phyloP scores from a whole-genome alignment of 83 land plant genomes.

The Picea abies region DNA sequence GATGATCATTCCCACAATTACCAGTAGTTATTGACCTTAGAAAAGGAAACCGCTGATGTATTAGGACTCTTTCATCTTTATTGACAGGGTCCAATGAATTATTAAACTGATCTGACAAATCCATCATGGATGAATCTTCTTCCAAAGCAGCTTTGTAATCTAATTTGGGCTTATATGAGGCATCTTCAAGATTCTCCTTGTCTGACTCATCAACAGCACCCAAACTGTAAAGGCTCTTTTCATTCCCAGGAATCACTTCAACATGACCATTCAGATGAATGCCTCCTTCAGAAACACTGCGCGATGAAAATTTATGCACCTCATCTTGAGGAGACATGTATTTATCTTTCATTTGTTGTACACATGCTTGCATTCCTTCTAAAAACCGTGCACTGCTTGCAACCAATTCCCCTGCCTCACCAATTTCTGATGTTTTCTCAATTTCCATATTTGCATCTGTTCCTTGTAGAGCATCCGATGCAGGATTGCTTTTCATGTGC shows the following conservation, averaged over 20 bases:
- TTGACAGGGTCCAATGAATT: neutral
- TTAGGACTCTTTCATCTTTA: slow-evolving; percentile 6
- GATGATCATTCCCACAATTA: neutral
- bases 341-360: slow-evolving; percentile 6
- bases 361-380: slow-evolving; percentile 14
- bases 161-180: neutral
- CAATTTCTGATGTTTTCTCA: neutral
- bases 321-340: neutral
- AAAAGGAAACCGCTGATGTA: slow-evolving; percentile 12
- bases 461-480: neutral
- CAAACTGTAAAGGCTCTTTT: neutral
- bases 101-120: neutral
- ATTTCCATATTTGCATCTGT: slow-evolving; percentile 4
- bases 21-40: neutral
- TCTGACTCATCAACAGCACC: neutral
- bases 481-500: slow-evolving; percentile 8
- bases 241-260: neutral
- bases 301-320: neutral
- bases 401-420: slow-evolving; percentile 11
- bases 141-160: neutral
- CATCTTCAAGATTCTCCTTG: neutral
- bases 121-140: neutral
- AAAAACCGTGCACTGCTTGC: neutral
- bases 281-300: neutral
- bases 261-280: neutral